A percentile compares a stretch with the other conserved stretches of the same genome.
Evolutionary conservation across 106 monocot species (phyloP).

Genomic region (Hemerocallis citrina): DNA sequence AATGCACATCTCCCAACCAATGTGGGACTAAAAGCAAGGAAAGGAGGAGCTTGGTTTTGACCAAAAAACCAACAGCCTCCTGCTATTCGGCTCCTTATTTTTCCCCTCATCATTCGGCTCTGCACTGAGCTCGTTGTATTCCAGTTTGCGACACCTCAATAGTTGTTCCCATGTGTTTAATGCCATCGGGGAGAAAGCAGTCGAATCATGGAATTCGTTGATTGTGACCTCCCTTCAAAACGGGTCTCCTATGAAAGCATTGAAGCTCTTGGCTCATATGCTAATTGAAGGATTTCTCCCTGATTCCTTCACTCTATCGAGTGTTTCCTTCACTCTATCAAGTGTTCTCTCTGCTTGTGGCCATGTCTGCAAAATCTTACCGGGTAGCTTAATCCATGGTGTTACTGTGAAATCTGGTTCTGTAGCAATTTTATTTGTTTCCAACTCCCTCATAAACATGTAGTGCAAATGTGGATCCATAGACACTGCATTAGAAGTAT

Average conservation of each 20-base stretch:
- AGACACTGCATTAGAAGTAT: conserved; percentile 10
- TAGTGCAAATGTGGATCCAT: conserved; percentile 18
- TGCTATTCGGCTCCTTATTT: too few relatives aligned
- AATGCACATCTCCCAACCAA: too few relatives aligned
- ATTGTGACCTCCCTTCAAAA: conserved; percentile 11
- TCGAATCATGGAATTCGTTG: conserved; percentile 6
- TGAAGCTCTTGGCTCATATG: conserved; percentile 3
- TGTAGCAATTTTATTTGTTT: conserved; percentile 1
- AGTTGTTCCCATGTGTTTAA: conserved; percentile 11
- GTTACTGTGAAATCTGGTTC: conserved; percentile 17
- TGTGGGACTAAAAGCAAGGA: too few relatives aligned
- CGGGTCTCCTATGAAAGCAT: background rate
- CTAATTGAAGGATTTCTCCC: background rate
- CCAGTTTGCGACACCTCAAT: conserved; percentile 2
- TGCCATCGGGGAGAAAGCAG: conserved; percentile 1
- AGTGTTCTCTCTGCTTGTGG: conserved; percentile 14
- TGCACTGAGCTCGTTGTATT: conserved; percentile 1
- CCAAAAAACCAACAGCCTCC: too few relatives aligned
- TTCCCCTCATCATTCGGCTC: conserved; percentile 1
- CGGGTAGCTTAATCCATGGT: conserved; percentile 15
- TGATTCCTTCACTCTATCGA: conserved; percentile 10
- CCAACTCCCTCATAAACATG: conserved; percentile 25
- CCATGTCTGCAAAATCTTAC: background rate
- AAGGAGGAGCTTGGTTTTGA: too few relatives aligned
- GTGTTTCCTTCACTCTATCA: too few relatives aligned